Percentiles rank a stretch among this genome's conserved stretches.
Evolutionary conservation across 2,329 filamentous ascomycete genomes (phyloP).

Genomic region (Ploettnerulaceae sp.): DNA sequence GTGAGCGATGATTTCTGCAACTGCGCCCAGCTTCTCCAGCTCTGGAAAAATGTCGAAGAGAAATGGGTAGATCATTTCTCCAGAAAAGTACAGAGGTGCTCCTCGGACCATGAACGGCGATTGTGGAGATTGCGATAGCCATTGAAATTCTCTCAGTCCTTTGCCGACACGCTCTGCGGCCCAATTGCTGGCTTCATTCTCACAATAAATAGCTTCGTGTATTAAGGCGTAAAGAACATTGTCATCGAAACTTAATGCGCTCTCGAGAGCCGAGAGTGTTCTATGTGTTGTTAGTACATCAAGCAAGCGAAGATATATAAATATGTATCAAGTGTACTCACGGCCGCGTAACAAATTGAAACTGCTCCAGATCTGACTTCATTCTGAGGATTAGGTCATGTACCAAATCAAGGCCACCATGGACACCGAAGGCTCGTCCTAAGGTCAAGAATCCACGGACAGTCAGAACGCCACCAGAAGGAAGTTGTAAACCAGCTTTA

Average conservation of each 20-base stretch:
- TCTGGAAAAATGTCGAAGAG: slow-evolving; percentile 80
- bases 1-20: slow-evolving; percentile 65
- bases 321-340: background rate
- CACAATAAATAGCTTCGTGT: slow-evolving; percentile 85
- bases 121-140: slow-evolving; percentile 36
- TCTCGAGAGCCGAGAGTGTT: slow-evolving; percentile 65
- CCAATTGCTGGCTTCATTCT: slow-evolving; percentile 65
- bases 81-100: slow-evolving; percentile 70
- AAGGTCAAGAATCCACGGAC: slow-evolving; percentile 70
- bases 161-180: slow-evolving; percentile 62
- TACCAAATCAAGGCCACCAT: slow-evolving; percentile 71
- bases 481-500: slow-evolving; percentile 56
- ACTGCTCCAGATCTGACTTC: slow-evolving; percentile 67
- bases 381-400: slow-evolving; percentile 69
- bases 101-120: slow-evolving; percentile 36
- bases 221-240: slow-evolving; percentile 80
- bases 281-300: slow-evolving; percentile 1
- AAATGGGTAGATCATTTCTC: slow-evolving; percentile 87
- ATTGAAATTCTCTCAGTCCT: slow-evolving; percentile 39
- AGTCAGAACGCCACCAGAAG: slow-evolving; percentile 68
- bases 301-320: background rate
- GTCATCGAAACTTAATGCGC: slow-evolving; percentile 64
- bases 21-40: slow-evolving; percentile 61
- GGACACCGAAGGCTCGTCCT: slow-evolving; percentile 72
- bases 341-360: slow-evolving; percentile 69